Evolutionary conservation across 495 filamentous ascomycete genomes (phyloP).

Genomic region (Pyronema omphalodes): DNA sequence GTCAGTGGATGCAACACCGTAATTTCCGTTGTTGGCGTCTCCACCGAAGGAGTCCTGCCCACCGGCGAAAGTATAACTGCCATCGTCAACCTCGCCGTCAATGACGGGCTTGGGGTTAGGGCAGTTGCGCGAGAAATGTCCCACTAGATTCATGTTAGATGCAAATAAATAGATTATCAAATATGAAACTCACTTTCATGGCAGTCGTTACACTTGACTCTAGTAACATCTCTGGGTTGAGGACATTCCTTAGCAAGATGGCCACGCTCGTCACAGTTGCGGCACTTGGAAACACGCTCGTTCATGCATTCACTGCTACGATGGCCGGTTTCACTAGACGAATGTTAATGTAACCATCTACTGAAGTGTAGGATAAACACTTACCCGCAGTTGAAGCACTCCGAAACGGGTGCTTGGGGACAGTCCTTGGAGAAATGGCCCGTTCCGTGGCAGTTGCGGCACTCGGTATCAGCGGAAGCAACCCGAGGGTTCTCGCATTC

Average conservation of each 20-base stretch:
- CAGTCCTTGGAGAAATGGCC: slow-evolving; percentile 80
- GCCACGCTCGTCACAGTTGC: slow-evolving; percentile 55
- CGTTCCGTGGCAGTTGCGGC: slow-evolving; percentile 52
- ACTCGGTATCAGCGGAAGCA: slow-evolving; percentile 51
- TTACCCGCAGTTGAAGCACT: slow-evolving; percentile 49
- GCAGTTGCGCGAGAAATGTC: slow-evolving; percentile 49
- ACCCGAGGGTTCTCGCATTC: slow-evolving; percentile 57
- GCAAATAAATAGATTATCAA: background rate
- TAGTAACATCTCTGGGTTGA: slow-evolving; percentile 52
- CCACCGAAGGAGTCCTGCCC: no score
- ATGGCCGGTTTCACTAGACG: slow-evolving; percentile 29
- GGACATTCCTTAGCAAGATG: slow-evolving; percentile 59
- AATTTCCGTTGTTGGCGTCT: no score
- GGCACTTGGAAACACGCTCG: slow-evolving; percentile 35
- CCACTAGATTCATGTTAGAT: slow-evolving; percentile 31
- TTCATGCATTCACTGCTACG: slow-evolving; percentile 30
- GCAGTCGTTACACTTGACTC: slow-evolving; percentile 61
- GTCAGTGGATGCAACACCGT: no score
- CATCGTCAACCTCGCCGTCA: slow-evolving; percentile 22
- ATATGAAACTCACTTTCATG: slow-evolving; percentile 37
- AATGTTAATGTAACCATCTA: slow-evolving; percentile 32
- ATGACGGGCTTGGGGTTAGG: slow-evolving; percentile 27
- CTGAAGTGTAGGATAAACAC: slow-evolving; percentile 8
- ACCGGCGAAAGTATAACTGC: background rate
- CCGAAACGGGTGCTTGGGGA: slow-evolving; percentile 37